phyloP scores from a whole-genome alignment of 208 protist species.

The Acanthamoeba sp. region DNA sequence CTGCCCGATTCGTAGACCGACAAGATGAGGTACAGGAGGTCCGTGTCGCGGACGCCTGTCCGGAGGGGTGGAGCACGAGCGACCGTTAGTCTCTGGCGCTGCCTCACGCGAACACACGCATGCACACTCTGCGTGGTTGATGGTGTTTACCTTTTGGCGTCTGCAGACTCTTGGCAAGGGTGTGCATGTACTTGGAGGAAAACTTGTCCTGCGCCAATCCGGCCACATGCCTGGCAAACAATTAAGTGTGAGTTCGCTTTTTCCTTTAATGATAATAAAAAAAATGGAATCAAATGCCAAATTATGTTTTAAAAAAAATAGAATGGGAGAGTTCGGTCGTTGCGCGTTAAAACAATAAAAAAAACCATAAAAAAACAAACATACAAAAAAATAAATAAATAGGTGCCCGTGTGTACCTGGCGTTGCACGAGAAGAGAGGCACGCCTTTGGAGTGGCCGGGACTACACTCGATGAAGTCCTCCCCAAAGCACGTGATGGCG shows the following conservation, averaged over 20 bases:
- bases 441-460: not conserved
- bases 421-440: not conserved
- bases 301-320: too few relatives aligned
- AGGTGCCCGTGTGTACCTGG: not conserved
- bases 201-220: conserved; percentile 7
- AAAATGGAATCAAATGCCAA: too few relatives aligned
- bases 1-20: not conserved
- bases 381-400: too few relatives aligned
- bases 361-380: too few relatives aligned
- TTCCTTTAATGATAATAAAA: too few relatives aligned
- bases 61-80: too few relatives aligned
- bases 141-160: not conserved
- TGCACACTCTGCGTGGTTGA: not conserved
- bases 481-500: conserved; percentile 6
- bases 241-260: too few relatives aligned
- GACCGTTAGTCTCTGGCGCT: too few relatives aligned
- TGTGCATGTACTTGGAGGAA: not conserved
- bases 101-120: too few relatives aligned
- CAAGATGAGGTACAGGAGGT: not conserved
- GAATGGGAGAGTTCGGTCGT: too few relatives aligned
- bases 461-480: conserved; percentile 7
- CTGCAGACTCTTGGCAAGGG: not conserved
- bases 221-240: not conserved
- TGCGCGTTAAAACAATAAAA: too few relatives aligned
- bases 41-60: not conserved